Conservation (phyloP, 805 yeast genomes). For the Candida sonorensis region DNA sequence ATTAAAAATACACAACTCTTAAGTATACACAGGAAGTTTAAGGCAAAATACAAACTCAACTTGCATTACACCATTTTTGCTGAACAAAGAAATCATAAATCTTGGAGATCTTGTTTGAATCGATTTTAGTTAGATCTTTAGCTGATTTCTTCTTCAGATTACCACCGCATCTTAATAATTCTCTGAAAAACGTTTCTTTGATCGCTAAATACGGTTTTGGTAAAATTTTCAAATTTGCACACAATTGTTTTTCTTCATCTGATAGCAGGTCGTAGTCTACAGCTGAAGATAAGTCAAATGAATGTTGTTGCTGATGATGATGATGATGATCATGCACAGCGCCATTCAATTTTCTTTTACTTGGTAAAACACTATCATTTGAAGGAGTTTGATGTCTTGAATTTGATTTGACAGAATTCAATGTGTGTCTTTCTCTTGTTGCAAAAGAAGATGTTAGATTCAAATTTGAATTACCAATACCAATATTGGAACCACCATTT, state of each 20-base stretch:
- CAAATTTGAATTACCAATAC: too few relatives aligned
- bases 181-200: constrained; percentile 83
- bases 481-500: constrained; percentile 35
- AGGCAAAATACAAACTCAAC: constrained; percentile 5
- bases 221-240: constrained; percentile 73
- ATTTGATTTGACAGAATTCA: constrained; percentile 23
- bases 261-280: constrained; percentile 79
- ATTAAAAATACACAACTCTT: too few relatives aligned
- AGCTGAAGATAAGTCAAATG: constrained; percentile 67
- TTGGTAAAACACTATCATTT: too few relatives aligned
- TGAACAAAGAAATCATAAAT: constrained; percentile 89
- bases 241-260: constrained; percentile 80
- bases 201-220: constrained; percentile 95
- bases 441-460: too few relatives aligned
- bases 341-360: too few relatives aligned
- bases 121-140: constrained; percentile 77
- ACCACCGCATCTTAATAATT: constrained; percentile 81
- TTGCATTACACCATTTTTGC: constrained; percentile 72
- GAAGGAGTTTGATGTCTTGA: constrained; percentile 26
- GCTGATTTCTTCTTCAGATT: constrained; percentile 75
- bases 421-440: constrained; percentile 24
- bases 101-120: constrained; percentile 76
- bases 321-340: neutral
- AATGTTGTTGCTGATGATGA: constrained; percentile 1
- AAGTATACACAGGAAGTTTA: too few relatives aligned